Evolutionary conservation across 257 asterid species (phyloP).

Genomic region (Primulina tabacum): DNA sequence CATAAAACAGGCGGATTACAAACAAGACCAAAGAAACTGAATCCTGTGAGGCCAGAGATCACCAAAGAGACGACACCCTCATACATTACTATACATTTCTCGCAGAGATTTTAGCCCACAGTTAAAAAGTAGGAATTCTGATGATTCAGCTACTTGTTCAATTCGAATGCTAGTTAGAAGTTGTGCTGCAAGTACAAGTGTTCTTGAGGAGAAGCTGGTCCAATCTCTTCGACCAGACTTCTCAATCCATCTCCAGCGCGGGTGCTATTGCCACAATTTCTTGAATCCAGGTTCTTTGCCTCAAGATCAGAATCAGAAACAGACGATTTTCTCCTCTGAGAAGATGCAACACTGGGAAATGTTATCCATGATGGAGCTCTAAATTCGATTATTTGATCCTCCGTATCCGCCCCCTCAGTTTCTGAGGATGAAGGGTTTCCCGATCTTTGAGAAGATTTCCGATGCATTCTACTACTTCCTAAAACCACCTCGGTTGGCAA

Average conservation of each 20-base stretch:
- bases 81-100: background rate
- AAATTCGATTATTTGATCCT: constrained; percentile 69
- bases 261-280: constrained; percentile 40
- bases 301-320: constrained; percentile 79
- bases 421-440: constrained; percentile 70
- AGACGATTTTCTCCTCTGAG: constrained; percentile 78
- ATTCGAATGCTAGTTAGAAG: constrained; percentile 36
- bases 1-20: background rate
- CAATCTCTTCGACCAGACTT: constrained; percentile 79
- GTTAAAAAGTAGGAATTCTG: background rate
- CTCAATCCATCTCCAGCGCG: constrained; percentile 53
- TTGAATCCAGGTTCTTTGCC: constrained; percentile 47
- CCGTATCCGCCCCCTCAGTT: constrained; percentile 56
- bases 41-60: too few relatives aligned
- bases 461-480: constrained; percentile 87
- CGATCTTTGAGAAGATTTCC: constrained; percentile 71
- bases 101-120: background rate
- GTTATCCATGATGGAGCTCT: constrained; percentile 94
- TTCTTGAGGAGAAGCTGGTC: constrained; percentile 89
- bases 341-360: constrained; percentile 86
- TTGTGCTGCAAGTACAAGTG: constrained; percentile 84
- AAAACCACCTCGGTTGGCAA: constrained; percentile 86
- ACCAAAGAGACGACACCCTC: too few relatives aligned
- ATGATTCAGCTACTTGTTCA: background rate
- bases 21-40: background rate